Evolutionary conservation across 2,329 filamentous ascomycete species (phyloP), one percentile per base, ranked within the genome.

Genomic region (Colletotrichum melonis): DNA sequence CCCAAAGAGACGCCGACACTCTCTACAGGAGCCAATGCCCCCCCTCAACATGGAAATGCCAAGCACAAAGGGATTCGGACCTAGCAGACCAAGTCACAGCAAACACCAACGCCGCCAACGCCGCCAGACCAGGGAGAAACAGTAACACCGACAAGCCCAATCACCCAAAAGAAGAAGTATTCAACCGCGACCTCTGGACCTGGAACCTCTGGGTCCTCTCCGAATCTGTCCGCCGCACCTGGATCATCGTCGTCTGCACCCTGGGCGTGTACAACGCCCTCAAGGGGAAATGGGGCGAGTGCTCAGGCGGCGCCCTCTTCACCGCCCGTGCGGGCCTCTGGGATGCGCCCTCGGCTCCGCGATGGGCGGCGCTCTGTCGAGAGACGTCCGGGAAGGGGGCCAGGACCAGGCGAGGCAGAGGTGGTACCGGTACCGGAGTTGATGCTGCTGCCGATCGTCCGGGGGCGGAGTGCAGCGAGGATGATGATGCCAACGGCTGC

Each of bases 161-260:
- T 1, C 42, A 49, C 16, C 42, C 42, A 22, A 49, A 49, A n/a
- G 63, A 55, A 26, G 63, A 58, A 26, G 9, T 38, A 6, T 69
- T 63, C 46, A 67, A 79, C 75, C n/a, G 26, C 8, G 52, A 70
- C 30, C 30, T 65, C 32, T 7, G 65, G 12, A 32, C 68, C 30
- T 81, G 79, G 79, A 75, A 80, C 38, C 75, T 79, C 4, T 81
- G 80, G 80, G 77, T 81, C 24, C 60, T 81, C 1, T 75, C 79
- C 3, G 80, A 81, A 67, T 78, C 76, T 26, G 67, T 80, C n/a
- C 75, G 80, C 6, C 77, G 80, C 11, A 80, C 79, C 1, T 81
- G 79, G 76, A 66, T 77, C 26, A 52, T 80, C 8, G 75, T 74
- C 30, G 71, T 73, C 28, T 69, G 75, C n/a, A 69, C 78, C 3